Conservation (phyloP, 1,284 basidiomycete species). For the Sporisorium graminicola region DNA sequence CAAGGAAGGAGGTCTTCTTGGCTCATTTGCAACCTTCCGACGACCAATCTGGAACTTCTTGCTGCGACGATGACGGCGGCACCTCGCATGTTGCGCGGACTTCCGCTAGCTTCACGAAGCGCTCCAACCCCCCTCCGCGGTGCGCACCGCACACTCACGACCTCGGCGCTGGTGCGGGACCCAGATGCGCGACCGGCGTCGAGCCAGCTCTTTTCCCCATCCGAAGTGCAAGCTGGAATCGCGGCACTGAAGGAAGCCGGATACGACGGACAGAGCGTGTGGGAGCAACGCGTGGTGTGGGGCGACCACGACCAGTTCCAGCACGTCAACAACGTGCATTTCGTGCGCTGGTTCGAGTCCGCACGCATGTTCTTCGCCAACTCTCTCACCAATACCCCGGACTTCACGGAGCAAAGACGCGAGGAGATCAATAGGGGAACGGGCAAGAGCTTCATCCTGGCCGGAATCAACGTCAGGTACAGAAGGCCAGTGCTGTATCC, state of each 20-base stretch:
- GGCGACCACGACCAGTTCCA: constrained; percentile 60
- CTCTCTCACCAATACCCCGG: not conserved
- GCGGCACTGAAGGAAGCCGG: constrained; percentile 8
- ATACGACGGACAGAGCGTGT: constrained; percentile 25
- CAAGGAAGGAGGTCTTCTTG: not conserved
- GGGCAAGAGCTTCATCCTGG: constrained; percentile 58
- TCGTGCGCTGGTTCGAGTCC: constrained; percentile 61
- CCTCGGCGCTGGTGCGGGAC: not conserved
- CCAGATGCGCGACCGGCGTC: constrained; percentile 23
- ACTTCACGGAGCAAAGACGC: constrained; percentile 19
- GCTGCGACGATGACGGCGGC: not conserved
- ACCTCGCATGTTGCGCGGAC: too few species aligned
- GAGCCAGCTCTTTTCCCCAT: constrained; percentile 5
- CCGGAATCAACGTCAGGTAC: constrained; percentile 59
- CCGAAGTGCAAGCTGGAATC: constrained; percentile 18
- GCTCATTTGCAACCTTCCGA: not conserved
- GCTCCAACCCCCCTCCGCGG: too few species aligned
- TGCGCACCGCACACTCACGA: not conserved
- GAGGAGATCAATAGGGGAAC: constrained; percentile 50
- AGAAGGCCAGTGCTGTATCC: constrained; percentile 57
- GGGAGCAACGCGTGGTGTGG: constrained; percentile 57
- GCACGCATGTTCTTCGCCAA: constrained; percentile 55
- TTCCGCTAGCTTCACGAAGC: too few species aligned
- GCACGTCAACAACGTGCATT: constrained; percentile 66
- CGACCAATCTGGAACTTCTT: not conserved